A percentile compares a stretch with the other conserved stretches of the same genome.
Conservation (phyloP, 768 basidiomycete species). For the Boletus rubroflammeus region DNA sequence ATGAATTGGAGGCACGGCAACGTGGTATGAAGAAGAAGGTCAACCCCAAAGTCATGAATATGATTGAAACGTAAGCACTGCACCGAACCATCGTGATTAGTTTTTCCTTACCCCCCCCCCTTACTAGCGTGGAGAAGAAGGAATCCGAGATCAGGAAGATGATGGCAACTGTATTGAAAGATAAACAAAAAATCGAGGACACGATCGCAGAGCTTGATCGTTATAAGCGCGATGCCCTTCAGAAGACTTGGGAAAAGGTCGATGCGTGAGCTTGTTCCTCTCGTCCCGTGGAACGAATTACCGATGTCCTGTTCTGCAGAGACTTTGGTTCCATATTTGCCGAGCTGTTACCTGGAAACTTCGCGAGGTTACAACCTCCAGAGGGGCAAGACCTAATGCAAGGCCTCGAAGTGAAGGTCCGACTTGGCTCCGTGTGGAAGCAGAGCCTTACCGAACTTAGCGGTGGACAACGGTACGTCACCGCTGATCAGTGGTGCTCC, state of each 20-base stretch:
- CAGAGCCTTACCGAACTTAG: constrained; percentile 95
- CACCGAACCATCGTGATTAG: not conserved
- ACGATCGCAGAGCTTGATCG: constrained; percentile 91
- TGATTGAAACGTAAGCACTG: constrained; percentile 81
- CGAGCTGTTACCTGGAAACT: constrained; percentile 93
- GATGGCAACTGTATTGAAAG: constrained; percentile 81
- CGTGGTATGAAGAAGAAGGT: constrained; percentile 92
- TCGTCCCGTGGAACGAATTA: not conserved
- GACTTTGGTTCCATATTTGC: constrained; percentile 97
- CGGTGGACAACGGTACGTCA: constrained; percentile 86
- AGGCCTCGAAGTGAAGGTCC: constrained; percentile 96
- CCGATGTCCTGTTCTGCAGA: constrained; percentile 36
- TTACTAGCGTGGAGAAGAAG: constrained; percentile 83
- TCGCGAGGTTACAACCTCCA: constrained; percentile 90
- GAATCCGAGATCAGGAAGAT: constrained; percentile 85
- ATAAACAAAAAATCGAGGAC: constrained; percentile 92
- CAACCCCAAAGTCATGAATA: constrained; percentile 92
- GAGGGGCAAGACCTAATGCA: constrained; percentile 92
- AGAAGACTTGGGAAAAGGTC: constrained; percentile 96
- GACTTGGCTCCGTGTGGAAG: constrained; percentile 94
- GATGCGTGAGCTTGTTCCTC: constrained; percentile 55
- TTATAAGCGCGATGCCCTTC: constrained; percentile 90
- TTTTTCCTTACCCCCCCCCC: not conserved
- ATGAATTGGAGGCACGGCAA: constrained; percentile 73
- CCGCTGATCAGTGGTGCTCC: not conserved